Conservation (phyloP, 768 basidiomycete genomes). For the Termitomyces titanicus region DNA sequence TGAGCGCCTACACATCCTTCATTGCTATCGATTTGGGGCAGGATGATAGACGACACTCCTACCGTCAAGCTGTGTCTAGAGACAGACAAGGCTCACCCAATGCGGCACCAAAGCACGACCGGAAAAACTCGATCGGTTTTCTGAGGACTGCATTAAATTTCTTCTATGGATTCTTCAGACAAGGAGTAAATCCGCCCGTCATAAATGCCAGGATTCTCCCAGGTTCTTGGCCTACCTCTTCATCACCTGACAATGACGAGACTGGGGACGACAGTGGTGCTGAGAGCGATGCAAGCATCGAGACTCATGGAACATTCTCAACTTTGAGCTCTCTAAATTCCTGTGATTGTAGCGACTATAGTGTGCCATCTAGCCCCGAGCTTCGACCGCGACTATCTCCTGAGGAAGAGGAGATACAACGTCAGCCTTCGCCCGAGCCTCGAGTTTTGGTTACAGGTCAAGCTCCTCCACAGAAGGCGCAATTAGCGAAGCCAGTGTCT, state of each 20-base stretch:
- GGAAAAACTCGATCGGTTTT: not conserved
- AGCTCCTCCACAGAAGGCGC: not conserved
- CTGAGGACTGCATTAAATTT: not conserved
- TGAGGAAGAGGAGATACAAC: slow-evolving; percentile 18
- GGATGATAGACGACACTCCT: slow-evolving; percentile 12
- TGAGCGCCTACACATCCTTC: slow-evolving; percentile 52
- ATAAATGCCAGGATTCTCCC: slow-evolving; percentile 9
- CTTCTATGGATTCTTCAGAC: not conserved
- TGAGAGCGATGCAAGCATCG: slow-evolving; percentile 5
- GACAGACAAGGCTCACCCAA: not conserved
- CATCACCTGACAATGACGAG: slow-evolving; percentile 15
- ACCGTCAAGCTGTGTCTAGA: not conserved
- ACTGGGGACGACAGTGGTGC: slow-evolving; percentile 16
- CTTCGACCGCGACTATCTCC: slow-evolving; percentile 18
- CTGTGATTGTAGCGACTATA: slow-evolving; percentile 33
- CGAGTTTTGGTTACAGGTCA: slow-evolving; percentile 9
- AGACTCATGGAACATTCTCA: slow-evolving; percentile 34
- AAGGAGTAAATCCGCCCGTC: not conserved
- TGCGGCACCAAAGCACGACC: not conserved
- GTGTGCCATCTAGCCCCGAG: slow-evolving; percentile 22
- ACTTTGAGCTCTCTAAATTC: slow-evolving; percentile 48
- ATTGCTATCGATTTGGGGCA: slow-evolving; percentile 44
- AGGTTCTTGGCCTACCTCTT: slow-evolving; percentile 19
- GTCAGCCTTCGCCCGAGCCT: slow-evolving; percentile 29
- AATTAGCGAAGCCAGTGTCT: slow-evolving; percentile 3